Conservation (phyloP, 805 yeast species). For the Hanseniaspora lindneri region DNA sequence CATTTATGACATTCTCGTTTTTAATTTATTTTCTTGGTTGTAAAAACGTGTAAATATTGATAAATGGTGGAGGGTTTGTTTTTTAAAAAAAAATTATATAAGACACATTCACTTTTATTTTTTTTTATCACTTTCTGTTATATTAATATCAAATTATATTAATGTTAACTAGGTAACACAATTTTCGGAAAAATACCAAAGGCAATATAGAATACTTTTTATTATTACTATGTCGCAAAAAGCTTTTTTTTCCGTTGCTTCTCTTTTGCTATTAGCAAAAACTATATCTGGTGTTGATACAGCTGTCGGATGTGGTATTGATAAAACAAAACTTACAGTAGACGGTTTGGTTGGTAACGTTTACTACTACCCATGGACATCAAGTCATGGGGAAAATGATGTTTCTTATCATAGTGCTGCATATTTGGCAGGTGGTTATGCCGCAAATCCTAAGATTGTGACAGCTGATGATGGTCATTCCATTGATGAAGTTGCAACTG, state of each 20-base stretch:
- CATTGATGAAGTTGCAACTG: neutral
- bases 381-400: neutral
- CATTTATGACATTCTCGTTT: too few species aligned
- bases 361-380: slow-evolving; percentile 1
- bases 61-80: too few species aligned
- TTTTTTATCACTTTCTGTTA: too few species aligned
- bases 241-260: neutral
- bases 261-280: neutral
- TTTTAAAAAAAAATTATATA: too few species aligned
- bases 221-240: neutral
- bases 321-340: neutral
- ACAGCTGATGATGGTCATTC: neutral
- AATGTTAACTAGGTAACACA: too few species aligned
- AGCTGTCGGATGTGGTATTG: neutral
- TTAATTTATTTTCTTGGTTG: too few species aligned
- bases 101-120: too few species aligned
- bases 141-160: too few species aligned
- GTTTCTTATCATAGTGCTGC: neutral
- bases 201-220: neutral
- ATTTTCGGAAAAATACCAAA: too few species aligned
- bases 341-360: slow-evolving; percentile 4
- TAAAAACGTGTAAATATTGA: too few species aligned
- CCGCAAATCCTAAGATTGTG: neutral
- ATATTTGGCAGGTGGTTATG: neutral
- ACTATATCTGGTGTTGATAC: neutral